Evolutionary conservation across 768 basidiomycete species (phyloP).

Genomic region (Tylopilus balloui): DNA sequence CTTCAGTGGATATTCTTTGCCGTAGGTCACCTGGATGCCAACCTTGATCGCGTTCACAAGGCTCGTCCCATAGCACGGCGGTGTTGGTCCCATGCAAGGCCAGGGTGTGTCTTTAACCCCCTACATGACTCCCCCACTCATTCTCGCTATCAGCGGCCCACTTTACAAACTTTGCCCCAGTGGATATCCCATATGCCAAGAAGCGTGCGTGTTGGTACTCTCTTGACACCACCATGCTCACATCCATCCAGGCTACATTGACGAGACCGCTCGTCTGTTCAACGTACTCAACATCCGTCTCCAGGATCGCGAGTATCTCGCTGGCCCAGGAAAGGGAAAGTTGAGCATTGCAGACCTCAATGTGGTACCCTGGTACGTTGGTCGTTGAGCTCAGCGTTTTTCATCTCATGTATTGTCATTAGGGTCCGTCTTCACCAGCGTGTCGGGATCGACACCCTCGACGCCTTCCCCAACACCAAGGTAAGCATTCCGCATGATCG

Average conservation of each 20-base stretch:
- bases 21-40: constrained; percentile 32
- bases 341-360: constrained; percentile 74
- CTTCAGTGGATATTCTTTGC: constrained; percentile 88
- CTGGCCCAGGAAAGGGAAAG: constrained; percentile 66
- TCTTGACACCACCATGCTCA: not conserved
- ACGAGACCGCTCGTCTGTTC: constrained; percentile 81
- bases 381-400: not conserved
- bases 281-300: constrained; percentile 79
- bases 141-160: constrained; percentile 48
- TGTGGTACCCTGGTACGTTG: constrained; percentile 51
- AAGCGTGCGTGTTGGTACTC: constrained; percentile 40
- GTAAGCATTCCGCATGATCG: constrained; percentile 23
- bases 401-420: not conserved
- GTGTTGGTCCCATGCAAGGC: constrained; percentile 86
- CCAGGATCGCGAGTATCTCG: constrained; percentile 71
- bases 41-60: not conserved
- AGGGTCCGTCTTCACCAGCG: constrained; percentile 53
- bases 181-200: constrained; percentile 65
- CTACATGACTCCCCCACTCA: constrained; percentile 8
- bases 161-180: constrained; percentile 61
- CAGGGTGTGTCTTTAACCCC: constrained; percentile 37
- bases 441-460: constrained; percentile 52
- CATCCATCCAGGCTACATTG: constrained; percentile 53
- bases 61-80: constrained; percentile 54
- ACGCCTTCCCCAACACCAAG: constrained; percentile 62